Conservation (phyloP, 768 basidiomycete species). For the Russula lepida region DNA sequence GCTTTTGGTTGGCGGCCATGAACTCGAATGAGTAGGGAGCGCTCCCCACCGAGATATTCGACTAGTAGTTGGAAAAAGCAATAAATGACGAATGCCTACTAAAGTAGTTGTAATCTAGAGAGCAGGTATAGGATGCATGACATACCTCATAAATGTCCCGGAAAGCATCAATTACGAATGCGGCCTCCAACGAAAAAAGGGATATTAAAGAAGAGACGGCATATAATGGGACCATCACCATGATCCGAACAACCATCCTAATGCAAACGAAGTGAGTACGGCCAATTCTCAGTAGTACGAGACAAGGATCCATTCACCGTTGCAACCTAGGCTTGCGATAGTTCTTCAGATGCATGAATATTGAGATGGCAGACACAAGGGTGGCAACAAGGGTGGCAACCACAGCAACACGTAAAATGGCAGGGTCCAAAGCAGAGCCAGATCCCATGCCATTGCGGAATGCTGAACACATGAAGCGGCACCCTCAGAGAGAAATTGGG, state of each 20-base stretch:
- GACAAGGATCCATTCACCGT: constrained; percentile 39
- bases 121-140: not conserved
- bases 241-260: constrained; percentile 89
- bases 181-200: constrained; percentile 86
- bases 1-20: constrained; percentile 86
- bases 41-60: constrained; percentile 85
- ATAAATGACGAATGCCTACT: constrained; percentile 87
- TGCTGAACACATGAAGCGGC: not conserved
- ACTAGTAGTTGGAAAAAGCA: constrained; percentile 81
- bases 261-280: constrained; percentile 7
- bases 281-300: not conserved
- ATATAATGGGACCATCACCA: constrained; percentile 96
- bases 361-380: constrained; percentile 61
- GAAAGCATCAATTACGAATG: constrained; percentile 92
- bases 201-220: constrained; percentile 87
- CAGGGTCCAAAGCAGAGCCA: constrained; percentile 38
- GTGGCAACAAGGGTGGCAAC: constrained; percentile 63
- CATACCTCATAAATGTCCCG: constrained; percentile 93
- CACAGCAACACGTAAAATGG: constrained; percentile 54
- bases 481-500: not conserved
- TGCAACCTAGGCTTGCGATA: constrained; percentile 78
- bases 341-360: constrained; percentile 75
- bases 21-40: constrained; percentile 83
- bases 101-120: not conserved
- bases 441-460: constrained; percentile 36